Conservation (phyloP, 208 protist genomes). For the Crithidia mellificae region DNA sequence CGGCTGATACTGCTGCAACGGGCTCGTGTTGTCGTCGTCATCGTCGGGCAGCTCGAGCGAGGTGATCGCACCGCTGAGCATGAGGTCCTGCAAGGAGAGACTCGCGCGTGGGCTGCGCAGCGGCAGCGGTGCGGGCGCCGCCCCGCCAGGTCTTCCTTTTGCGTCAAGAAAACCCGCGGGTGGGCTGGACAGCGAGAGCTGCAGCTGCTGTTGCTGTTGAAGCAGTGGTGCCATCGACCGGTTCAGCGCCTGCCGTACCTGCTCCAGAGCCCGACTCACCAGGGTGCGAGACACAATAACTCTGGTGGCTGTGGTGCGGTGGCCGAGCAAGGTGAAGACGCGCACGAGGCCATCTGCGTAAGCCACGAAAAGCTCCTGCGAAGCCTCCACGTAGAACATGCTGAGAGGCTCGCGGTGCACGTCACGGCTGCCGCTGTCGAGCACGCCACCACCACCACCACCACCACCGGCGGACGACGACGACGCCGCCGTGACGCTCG, state of each 20-base stretch:
- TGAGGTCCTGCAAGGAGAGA: neutral
- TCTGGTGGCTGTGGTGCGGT: constrained; percentile 52
- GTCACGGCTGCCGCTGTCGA: constrained; percentile 19
- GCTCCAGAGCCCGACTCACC: constrained; percentile 35
- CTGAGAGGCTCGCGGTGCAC: constrained; percentile 58
- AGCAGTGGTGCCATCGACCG: neutral
- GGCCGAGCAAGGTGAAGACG: constrained; percentile 63
- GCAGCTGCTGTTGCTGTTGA: neutral
- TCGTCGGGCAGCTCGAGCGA: neutral
- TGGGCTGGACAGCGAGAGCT: neutral
- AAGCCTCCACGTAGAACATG: constrained; percentile 54
- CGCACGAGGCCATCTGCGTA: constrained; percentile 79
- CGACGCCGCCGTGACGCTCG: neutral
- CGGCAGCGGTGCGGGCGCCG: neutral
- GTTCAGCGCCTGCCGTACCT: constrained; percentile 12
- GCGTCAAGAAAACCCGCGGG: neutral
- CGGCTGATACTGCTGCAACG: neutral
- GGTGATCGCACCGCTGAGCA: neutral
- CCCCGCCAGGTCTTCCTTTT: neutral
- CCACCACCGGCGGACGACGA: neutral
- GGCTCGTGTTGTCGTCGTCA: neutral
- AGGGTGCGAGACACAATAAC: constrained; percentile 74
- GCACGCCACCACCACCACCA: constrained; percentile 7
- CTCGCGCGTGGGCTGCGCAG: neutral
- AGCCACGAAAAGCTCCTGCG: constrained; percentile 68